These are phyloP conservation scores for Lindgomyces ingoldianus DNA, from an alignment of 495 filamentous ascomycete species.

Conservation along the genomic window DNA sequence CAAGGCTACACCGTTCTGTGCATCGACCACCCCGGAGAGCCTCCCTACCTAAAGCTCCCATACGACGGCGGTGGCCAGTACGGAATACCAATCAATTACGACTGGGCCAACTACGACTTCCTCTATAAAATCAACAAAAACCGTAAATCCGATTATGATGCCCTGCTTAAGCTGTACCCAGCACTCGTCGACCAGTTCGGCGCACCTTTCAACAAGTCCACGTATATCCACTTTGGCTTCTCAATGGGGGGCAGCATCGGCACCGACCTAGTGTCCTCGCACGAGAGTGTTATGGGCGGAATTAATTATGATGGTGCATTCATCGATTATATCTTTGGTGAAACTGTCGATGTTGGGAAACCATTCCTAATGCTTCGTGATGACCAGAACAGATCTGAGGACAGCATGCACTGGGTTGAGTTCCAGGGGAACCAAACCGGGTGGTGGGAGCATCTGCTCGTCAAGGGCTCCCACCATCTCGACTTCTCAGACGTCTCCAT, in stretches of 20 bases:
- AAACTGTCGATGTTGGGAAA: conserved; percentile 16
- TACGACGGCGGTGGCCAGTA: background rate
- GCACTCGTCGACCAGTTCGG: conserved; percentile 6
- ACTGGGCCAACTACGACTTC: conserved; percentile 6
- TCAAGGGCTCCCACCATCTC: conserved; percentile 15
- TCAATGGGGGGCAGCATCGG: conserved; percentile 20
- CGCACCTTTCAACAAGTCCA: conserved; percentile 22
- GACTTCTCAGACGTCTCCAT: conserved; percentile 23
- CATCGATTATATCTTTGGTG: conserved; percentile 7
- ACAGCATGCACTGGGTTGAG: conserved; percentile 12
- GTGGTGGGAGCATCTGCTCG: conserved; percentile 29
- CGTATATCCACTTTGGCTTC: conserved; percentile 18
- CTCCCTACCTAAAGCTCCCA: conserved; percentile 26
- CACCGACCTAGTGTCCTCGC: background rate
- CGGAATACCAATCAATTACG: conserved; percentile 10
- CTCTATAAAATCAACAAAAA: background rate
- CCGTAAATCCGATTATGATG: conserved; percentile 15
- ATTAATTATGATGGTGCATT: conserved; percentile 18
- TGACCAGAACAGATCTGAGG: conserved; percentile 9
- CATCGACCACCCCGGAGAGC: conserved; percentile 30
- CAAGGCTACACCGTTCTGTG: conserved; percentile 27
- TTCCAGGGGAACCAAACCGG: conserved; percentile 24
- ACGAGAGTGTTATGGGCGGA: conserved; percentile 11
- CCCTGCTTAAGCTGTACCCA: conserved; percentile 18
- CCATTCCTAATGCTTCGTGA: conserved; percentile 23